A percentile compares a stretch with the other conserved stretches of the same genome.
phyloP scores from a whole-genome alignment of 2,329 filamentous ascomycete genomes.

The Phialocephala sp. region DNA sequence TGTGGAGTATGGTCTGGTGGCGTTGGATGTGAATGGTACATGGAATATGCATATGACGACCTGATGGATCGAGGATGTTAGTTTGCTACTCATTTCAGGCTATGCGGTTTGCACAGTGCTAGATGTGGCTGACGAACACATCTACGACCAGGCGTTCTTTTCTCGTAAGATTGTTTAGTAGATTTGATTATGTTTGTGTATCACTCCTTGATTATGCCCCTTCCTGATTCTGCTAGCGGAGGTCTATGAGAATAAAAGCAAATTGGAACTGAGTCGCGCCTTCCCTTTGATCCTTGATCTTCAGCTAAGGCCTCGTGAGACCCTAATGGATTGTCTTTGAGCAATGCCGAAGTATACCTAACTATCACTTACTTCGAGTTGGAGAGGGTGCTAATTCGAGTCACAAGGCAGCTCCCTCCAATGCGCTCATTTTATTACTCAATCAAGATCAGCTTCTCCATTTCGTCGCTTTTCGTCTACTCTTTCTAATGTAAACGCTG shows the following conservation, averaged over 20 bases:
- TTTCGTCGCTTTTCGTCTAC: not conserved
- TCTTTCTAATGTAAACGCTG: not conserved
- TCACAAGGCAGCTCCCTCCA: not conserved
- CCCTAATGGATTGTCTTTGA: not conserved
- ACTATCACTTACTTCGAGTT: not conserved
- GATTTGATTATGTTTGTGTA: constrained; percentile 21
- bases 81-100: constrained; percentile 10
- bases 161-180: constrained; percentile 11
- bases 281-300: constrained; percentile 9
- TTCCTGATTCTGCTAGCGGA: constrained; percentile 16
- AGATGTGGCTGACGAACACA: constrained; percentile 19
- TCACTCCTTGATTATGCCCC: constrained; percentile 16
- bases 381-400: not conserved
- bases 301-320: not conserved
- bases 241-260: constrained; percentile 16
- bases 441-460: not conserved
- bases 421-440: constrained; percentile 8
- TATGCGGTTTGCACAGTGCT: constrained; percentile 21
- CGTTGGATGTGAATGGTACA: constrained; percentile 18
- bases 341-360: not conserved
- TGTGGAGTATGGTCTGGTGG: constrained; percentile 3
- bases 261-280: constrained; percentile 8
- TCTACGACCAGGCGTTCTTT: constrained; percentile 15
- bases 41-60: constrained; percentile 24
- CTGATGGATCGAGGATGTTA: constrained; percentile 20